Evolutionary conservation across 2,329 filamentous ascomycete genomes (phyloP).

Genomic region (Fusarium coffeatum): DNA sequence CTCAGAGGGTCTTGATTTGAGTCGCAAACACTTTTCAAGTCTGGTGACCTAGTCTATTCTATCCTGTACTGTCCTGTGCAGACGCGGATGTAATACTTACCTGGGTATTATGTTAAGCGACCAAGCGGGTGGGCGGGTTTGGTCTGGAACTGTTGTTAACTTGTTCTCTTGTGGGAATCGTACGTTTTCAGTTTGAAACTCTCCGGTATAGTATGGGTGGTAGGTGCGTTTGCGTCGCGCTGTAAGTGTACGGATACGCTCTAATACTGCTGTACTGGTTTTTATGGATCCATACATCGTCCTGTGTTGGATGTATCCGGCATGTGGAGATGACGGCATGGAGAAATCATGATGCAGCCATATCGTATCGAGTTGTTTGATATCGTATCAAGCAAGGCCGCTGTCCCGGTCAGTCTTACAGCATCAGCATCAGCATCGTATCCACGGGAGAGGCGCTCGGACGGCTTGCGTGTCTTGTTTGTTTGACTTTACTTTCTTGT

Average conservation of each 20-base stretch:
- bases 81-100: background rate
- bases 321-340: slow-evolving; percentile 36
- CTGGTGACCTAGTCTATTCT: background rate
- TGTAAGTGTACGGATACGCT: background rate
- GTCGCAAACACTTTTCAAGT: slow-evolving; percentile 13
- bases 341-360: slow-evolving; percentile 38
- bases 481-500: slow-evolving; percentile 8
- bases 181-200: slow-evolving; percentile 38
- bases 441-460: slow-evolving; percentile 29
- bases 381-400: slow-evolving; percentile 18
- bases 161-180: slow-evolving; percentile 15
- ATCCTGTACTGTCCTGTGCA: background rate
- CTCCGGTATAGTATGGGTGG: slow-evolving; percentile 22
- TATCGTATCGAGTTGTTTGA: slow-evolving; percentile 25
- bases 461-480: slow-evolving; percentile 37
- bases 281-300: slow-evolving; percentile 4
- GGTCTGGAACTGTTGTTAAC: slow-evolving; percentile 25
- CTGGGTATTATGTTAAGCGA: background rate
- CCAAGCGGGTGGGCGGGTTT: background rate
- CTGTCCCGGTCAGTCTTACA: slow-evolving; percentile 19
- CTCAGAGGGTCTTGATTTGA: slow-evolving; percentile 21
- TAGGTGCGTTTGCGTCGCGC: slow-evolving; percentile 15
- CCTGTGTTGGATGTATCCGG: slow-evolving; percentile 6
- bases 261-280: background rate
- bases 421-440: slow-evolving; percentile 27